These are phyloP conservation scores for Ogataea zsoltii DNA, from an alignment of 805 yeast genomes.

Conservation along the genomic window DNA sequence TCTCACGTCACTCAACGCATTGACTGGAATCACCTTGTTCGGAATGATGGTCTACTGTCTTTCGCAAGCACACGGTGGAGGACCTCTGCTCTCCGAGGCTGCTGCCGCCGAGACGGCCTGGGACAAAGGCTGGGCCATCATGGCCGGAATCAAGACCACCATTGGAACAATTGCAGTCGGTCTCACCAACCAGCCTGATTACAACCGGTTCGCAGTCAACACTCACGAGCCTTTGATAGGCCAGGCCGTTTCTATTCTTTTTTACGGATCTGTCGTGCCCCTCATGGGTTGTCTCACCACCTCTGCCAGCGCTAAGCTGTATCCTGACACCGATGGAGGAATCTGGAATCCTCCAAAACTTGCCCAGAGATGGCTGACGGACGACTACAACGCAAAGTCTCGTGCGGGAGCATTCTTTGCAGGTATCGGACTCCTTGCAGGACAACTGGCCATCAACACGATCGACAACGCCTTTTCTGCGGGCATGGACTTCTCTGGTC, in stretches of 20 bases:
- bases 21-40: slow-evolving; percentile 27
- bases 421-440: slow-evolving; percentile 37
- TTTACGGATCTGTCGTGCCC: slow-evolving; percentile 18
- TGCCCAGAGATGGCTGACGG: slow-evolving; percentile 31
- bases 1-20: slow-evolving; percentile 25
- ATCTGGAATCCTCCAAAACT: slow-evolving; percentile 51
- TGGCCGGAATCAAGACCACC: slow-evolving; percentile 40
- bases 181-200: slow-evolving; percentile 43
- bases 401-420: slow-evolving; percentile 52
- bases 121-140: slow-evolving; percentile 43
- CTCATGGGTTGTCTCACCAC: slow-evolving; percentile 48
- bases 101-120: slow-evolving; percentile 23
- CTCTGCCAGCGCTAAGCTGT: slow-evolving; percentile 50
- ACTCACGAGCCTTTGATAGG: slow-evolving; percentile 22
- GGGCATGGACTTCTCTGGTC: slow-evolving; percentile 52
- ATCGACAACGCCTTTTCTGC: slow-evolving; percentile 44
- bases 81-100: slow-evolving; percentile 25
- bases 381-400: slow-evolving; percentile 35
- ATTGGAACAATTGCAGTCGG: slow-evolving; percentile 42
- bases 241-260: slow-evolving; percentile 11
- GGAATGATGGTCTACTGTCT: slow-evolving; percentile 31
- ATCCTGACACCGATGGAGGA: slow-evolving; percentile 38
- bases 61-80: slow-evolving; percentile 31
- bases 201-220: slow-evolving; percentile 35
- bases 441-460: slow-evolving; percentile 42